Evolutionary conservation across 2,329 filamentous ascomycete genomes (phyloP), one percentile per base, ranked within the genome.

Genomic region (Falciphora oryzae): DNA sequence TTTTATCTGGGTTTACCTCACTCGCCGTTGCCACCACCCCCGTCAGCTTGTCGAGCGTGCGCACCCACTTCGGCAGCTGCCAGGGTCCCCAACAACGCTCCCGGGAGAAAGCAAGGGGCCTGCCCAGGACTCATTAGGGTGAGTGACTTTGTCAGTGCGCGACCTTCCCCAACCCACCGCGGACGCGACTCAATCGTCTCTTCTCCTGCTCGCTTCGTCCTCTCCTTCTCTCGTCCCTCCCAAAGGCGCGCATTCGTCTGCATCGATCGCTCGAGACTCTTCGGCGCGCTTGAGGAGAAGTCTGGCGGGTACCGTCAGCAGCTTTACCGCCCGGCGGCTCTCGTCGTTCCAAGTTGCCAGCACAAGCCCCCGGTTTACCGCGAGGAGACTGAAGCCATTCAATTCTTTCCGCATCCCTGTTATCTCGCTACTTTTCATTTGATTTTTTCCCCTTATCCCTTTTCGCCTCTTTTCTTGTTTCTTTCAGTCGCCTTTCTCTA

Each of bases 221-320:
- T 53, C 44, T 53, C 22, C 44, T 25, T 53, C n/a, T 53, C 44
- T 53, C 44, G n/a, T 53, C 44, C 44, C 22, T 53, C 44, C 44
- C 44, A 53, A n/a, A 53, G 6, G 44, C 44, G 22, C 44, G 44
- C 44, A n/a, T 53, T 25, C 22, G 44, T 53, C 44, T 25, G 44
- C 44, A 53, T 53, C 44, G 44, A n/a, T 53, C 44, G 44, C n/a
- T 53, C 44, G 44, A 53, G 44, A 53, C 44, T 53, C 44, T 53
- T 53, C 44, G 44, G 44, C 44, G 44, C 44, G 44, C 44, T 6
- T 53, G 44, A 53, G 18, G 44, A 53, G 13, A n/a, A 53, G 44
- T 11, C 44, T 53, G 44, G 44, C 44, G 44, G 44, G 3, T 53
- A 25, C 22, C 44, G 44, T 53, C 44, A 53, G 22, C 22, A 53